Percentiles rank a stretch among this genome's conserved stretches.
Conservation (phyloP, 305 asterid genomes). For the Fraxinus latifolia region DNA sequence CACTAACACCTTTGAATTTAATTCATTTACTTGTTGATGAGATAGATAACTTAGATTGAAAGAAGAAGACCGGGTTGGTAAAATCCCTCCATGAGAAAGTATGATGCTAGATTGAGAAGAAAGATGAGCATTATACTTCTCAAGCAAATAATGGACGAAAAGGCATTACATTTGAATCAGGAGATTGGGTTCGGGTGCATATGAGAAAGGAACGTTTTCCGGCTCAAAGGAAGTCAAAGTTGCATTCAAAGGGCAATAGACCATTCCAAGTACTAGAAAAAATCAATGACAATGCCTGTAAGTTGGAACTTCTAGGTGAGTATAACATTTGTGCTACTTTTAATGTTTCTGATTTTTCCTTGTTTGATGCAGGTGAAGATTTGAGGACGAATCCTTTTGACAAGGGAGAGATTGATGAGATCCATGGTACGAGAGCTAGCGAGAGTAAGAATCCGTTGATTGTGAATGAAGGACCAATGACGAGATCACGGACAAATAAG, state of each 20-base stretch:
- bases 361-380: background rate
- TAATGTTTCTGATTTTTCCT: background rate
- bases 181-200: no score
- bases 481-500: background rate
- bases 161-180: no score
- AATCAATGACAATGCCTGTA: background rate
- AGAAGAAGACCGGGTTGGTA: background rate
- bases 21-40: background rate
- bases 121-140: no score
- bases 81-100: background rate
- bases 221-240: no score
- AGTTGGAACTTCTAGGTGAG: background rate
- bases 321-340: background rate
- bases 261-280: background rate
- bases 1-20: no score
- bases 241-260: no score
- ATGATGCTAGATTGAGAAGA: no score
- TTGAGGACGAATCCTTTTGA: background rate
- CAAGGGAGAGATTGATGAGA: background rate
- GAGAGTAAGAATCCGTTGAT: background rate
- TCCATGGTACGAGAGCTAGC: background rate
- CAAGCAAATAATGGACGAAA: no score
- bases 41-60: background rate
- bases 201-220: no score
- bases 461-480: background rate